phyloP scores from a whole-genome alignment of 2,329 filamentous ascomycete species.

The Fusarium domesticum region DNA sequence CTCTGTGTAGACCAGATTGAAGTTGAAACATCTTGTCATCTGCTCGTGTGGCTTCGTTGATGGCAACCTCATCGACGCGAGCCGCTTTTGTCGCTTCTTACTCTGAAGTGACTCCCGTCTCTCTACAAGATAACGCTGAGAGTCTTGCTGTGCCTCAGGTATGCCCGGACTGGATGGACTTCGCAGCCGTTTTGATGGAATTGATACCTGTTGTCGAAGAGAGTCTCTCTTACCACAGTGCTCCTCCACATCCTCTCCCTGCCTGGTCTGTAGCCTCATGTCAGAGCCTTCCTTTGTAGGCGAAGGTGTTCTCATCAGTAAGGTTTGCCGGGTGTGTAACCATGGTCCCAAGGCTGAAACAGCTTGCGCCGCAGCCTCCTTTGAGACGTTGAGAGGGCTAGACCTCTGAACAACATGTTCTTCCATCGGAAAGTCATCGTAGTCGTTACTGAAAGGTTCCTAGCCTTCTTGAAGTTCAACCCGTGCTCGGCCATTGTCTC shows the following conservation, averaged over 20 bases:
- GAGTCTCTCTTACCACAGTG: not conserved
- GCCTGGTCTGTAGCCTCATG: constrained; percentile 1
- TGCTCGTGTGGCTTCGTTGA: constrained; percentile 16
- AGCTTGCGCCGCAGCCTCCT: constrained; percentile 1
- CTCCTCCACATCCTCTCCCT: not conserved
- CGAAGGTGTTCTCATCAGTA: constrained; percentile 20
- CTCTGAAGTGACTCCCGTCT: not conserved
- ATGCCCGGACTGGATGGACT: constrained; percentile 6
- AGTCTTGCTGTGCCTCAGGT: constrained; percentile 10
- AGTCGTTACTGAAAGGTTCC: constrained; percentile 12
- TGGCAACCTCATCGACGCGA: not conserved
- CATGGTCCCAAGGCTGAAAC: constrained; percentile 6
- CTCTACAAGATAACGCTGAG: constrained; percentile 6
- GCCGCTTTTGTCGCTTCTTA: not conserved
- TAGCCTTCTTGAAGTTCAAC: constrained; percentile 22
- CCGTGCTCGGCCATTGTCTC: constrained; percentile 9
- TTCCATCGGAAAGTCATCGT: constrained; percentile 1
- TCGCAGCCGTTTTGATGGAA: constrained; percentile 6
- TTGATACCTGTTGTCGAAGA: not conserved
- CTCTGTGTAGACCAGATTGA: constrained; percentile 6
- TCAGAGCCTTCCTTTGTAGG: constrained; percentile 4
- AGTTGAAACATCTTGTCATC: constrained; percentile 15
- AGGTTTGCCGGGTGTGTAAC: constrained; percentile 17
- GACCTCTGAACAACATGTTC: too few species aligned
- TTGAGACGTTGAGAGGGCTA: not conserved